phyloP scores from a whole-genome alignment of 2,329 filamentous ascomycete species.

The Nothophaeocryptopus gaeumannii region DNA sequence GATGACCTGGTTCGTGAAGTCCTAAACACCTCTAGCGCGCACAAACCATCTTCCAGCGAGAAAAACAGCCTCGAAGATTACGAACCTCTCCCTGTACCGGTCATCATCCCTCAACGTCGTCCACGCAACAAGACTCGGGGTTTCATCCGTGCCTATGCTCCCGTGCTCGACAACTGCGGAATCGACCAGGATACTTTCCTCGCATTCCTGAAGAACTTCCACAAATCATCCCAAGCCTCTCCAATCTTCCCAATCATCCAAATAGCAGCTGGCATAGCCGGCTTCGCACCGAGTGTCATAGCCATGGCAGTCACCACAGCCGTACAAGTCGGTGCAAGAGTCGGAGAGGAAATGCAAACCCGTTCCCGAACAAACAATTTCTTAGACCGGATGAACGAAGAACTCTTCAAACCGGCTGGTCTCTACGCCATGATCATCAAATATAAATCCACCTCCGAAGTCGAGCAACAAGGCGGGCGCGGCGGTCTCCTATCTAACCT shows the following conservation, averaged over 20 bases:
- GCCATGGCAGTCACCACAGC: constrained; percentile 45
- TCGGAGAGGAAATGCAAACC: constrained; percentile 41
- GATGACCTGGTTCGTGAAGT: constrained; percentile 28
- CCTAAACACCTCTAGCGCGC: constrained; percentile 5
- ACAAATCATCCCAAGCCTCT: constrained; percentile 43
- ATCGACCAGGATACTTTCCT: constrained; percentile 52
- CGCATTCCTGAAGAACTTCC: constrained; percentile 49
- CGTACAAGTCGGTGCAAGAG: constrained; percentile 43
- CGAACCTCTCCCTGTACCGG: constrained; percentile 41
- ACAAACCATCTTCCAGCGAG: background rate
- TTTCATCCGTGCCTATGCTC: constrained; percentile 55
- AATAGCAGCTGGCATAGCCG: constrained; percentile 36
- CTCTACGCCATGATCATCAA: constrained; percentile 54
- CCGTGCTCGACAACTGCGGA: constrained; percentile 45
- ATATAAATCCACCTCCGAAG: constrained; percentile 29
- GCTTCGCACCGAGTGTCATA: constrained; percentile 41
- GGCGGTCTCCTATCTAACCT: constrained; percentile 10
- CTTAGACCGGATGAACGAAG: constrained; percentile 55
- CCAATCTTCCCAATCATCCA: constrained; percentile 31
- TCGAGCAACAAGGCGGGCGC: constrained; percentile 10
- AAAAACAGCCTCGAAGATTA: background rate
- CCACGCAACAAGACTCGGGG: constrained; percentile 49
- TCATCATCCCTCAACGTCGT: constrained; percentile 54
- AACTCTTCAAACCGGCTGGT: constrained; percentile 57
- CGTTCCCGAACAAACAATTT: constrained; percentile 51